Evolutionary conservation across 306 rosid species (phyloP).

Genomic region (Acmispon strigosus): DNA sequence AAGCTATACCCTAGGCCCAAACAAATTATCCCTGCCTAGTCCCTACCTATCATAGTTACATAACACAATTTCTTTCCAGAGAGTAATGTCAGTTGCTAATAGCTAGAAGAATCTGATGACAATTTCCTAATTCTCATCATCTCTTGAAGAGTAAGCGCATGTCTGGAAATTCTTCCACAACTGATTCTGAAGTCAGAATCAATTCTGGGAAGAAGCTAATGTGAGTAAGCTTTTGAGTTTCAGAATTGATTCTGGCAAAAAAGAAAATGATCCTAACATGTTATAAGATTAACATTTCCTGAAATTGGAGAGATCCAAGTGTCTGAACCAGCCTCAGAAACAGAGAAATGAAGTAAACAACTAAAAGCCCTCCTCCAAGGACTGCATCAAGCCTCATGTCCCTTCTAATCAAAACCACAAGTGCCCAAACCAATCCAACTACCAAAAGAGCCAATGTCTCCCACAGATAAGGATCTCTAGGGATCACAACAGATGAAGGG

Average conservation of each 20-base stretch:
- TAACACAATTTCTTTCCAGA: background rate
- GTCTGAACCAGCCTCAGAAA: conserved; percentile 42
- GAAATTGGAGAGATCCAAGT: conserved; percentile 28
- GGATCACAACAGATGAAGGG: conserved; percentile 31
- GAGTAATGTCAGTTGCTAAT: conserved; percentile 8
- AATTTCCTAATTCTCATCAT: background rate
- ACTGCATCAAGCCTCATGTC: conserved; percentile 41
- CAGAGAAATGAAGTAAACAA: conserved; percentile 35
- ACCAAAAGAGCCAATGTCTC: conserved; percentile 42
- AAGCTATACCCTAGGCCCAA: background rate
- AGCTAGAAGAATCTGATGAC: background rate
- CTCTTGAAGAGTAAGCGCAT: background rate
- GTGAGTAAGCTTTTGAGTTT: no score
- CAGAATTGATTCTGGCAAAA: no score
- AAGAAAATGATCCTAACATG: no score
- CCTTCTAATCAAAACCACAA: conserved; percentile 30
- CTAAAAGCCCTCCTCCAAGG: conserved; percentile 45
- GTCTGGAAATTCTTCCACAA: no score
- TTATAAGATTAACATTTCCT: background rate
- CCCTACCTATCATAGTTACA: background rate
- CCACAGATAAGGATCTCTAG: conserved; percentile 45
- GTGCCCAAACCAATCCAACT: conserved; percentile 41
- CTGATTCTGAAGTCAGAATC: no score
- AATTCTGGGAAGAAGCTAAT: no score
- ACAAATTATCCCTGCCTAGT: background rate